Evolutionary conservation across 306 rosid species (phyloP).

Genomic region (Medicago lupulina): DNA sequence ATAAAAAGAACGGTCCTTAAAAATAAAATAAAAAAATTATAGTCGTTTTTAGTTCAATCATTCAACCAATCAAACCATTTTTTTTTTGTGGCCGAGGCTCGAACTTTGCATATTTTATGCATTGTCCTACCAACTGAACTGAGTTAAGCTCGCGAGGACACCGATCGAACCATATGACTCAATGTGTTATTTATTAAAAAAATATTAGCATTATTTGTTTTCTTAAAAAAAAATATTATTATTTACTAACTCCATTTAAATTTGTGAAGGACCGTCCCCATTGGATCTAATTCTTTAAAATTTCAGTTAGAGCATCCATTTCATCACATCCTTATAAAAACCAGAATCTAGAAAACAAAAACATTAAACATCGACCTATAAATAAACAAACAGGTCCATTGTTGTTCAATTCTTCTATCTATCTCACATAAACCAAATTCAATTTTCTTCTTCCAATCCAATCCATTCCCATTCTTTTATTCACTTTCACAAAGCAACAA

Average conservation of each 20-base stretch:
- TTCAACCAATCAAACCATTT: too few relatives aligned
- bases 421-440: conserved; percentile 50
- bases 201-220: too few relatives aligned
- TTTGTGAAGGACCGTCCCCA: background rate
- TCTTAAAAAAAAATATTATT: too few relatives aligned
- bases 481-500: conserved; percentile 12
- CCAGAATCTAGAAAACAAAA: background rate
- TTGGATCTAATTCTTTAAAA: background rate
- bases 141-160: too few relatives aligned
- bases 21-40: too few relatives aligned
- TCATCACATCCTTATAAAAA: background rate
- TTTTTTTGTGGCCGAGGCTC: too few relatives aligned
- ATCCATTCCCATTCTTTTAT: conserved; percentile 41
- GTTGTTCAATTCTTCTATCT: background rate
- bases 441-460: conserved; percentile 33
- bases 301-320: conserved; percentile 11
- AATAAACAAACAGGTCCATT: background rate
- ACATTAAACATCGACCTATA: background rate
- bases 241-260: background rate
- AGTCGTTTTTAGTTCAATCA: too few relatives aligned
- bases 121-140: too few relatives aligned
- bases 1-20: too few relatives aligned
- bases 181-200: too few relatives aligned
- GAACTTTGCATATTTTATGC: too few relatives aligned
- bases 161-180: too few relatives aligned